Evolutionary conservation across 768 basidiomycete genomes (phyloP).

Genomic region (Xerocomellus dryophilus): DNA sequence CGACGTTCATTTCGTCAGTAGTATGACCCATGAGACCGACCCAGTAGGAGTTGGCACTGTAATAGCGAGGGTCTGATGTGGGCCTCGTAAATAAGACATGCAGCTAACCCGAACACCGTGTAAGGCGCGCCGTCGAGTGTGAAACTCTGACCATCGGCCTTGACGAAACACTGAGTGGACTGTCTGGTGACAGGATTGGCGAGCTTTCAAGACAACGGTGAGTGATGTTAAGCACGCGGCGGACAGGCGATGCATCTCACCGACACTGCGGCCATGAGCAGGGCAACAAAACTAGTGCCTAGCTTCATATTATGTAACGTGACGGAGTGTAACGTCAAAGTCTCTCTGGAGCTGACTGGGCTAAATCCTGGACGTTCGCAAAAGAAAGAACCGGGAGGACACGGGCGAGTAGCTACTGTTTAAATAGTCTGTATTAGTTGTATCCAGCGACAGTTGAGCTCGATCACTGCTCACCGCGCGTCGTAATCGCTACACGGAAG

Average conservation of each 20-base stretch:
- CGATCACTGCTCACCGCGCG: too few species aligned
- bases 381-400: too few species aligned
- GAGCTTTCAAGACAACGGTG: slow-evolving; percentile 1
- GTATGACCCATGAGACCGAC: slow-evolving; percentile 47
- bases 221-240: not conserved
- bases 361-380: too few species aligned
- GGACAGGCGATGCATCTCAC: not conserved
- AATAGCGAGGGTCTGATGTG: not conserved
- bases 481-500: too few species aligned
- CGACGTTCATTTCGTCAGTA: slow-evolving; percentile 46
- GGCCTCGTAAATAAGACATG: not conserved
- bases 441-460: too few species aligned
- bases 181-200: slow-evolving; percentile 1
- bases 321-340: not conserved
- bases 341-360: too few species aligned
- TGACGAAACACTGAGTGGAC: slow-evolving; percentile 37
- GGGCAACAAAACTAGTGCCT: not conserved
- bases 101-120: slow-evolving; percentile 51
- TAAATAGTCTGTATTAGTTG: too few species aligned
- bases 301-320: slow-evolving; percentile 11
- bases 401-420: too few species aligned
- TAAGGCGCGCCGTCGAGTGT: slow-evolving; percentile 46
- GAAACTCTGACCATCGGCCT: slow-evolving; percentile 51
- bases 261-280: slow-evolving; percentile 11
- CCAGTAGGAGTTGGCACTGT: slow-evolving; percentile 56